A percentile compares a stretch with the other conserved stretches of the same genome.
Evolutionary conservation across 345 rosid genomes (phyloP).

Genomic region (Heritiera fomes): DNA sequence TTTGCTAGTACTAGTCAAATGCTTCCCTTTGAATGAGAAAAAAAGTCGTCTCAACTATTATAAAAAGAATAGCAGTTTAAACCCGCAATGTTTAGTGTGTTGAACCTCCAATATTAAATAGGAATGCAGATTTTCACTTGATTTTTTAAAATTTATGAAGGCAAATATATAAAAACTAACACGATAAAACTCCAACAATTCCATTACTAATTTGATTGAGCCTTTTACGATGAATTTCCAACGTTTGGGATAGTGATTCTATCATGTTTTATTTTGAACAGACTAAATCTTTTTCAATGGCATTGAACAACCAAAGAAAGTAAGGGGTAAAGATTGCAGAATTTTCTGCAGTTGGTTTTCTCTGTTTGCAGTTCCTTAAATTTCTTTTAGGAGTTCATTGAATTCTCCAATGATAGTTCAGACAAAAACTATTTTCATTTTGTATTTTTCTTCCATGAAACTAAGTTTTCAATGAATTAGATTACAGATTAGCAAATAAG

Average conservation of each 20-base stretch:
- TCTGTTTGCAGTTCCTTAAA: neutral
- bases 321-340: neutral
- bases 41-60: neutral
- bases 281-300: too few relatives aligned
- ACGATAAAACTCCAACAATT: too few relatives aligned
- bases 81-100: neutral
- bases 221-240: too few relatives aligned
- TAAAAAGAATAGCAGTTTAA: neutral
- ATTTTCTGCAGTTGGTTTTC: neutral
- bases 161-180: neutral
- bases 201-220: neutral
- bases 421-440: neutral
- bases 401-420: neutral
- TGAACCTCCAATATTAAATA: neutral
- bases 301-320: too few relatives aligned
- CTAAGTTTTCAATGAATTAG: neutral
- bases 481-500: conserved; percentile 34
- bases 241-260: too few relatives aligned
- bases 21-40: neutral
- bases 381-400: neutral
- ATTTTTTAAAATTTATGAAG: neutral
- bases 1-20: neutral
- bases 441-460: neutral
- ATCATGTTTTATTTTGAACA: too few relatives aligned
- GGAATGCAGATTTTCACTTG: too few relatives aligned